Evolutionary conservation across 768 basidiomycete species (phyloP).

Genomic region (Phlebiopsis flavidoalba): DNA sequence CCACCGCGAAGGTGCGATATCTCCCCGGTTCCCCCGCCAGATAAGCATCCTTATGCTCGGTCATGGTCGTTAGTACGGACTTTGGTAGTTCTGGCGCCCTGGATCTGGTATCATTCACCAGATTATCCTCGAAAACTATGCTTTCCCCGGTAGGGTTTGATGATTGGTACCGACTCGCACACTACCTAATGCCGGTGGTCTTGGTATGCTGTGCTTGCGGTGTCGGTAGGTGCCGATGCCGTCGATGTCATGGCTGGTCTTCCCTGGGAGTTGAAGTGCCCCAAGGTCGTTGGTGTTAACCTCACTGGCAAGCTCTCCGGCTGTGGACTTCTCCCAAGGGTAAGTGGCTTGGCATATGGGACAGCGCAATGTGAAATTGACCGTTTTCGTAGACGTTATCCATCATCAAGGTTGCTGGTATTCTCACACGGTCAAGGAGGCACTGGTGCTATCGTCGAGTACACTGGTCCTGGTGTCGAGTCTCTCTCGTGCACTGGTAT

Average conservation of each 20-base stretch:
- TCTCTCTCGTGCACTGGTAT: slow-evolving; percentile 97
- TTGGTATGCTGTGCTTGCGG: slow-evolving; percentile 99
- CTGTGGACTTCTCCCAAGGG: slow-evolving; percentile 99
- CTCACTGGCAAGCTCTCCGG: slow-evolving; percentile 92
- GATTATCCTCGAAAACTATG: slow-evolving; percentile 99
- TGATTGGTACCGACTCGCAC: slow-evolving; percentile 99
- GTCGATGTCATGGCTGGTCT: slow-evolving; percentile 98
- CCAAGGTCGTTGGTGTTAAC: slow-evolving; percentile 98
- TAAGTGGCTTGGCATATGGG: slow-evolving; percentile 25
- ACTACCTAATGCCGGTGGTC: slow-evolving; percentile 98
- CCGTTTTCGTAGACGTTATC: slow-evolving; percentile 70
- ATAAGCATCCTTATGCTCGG: not conserved
- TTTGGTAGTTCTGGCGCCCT: slow-evolving; percentile 99
- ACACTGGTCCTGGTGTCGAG: slow-evolving; percentile 91
- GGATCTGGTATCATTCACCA: slow-evolving; percentile 99
- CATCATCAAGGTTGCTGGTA: slow-evolving; percentile 98
- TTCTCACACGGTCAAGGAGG: slow-evolving; percentile 99
- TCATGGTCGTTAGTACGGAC: slow-evolving; percentile 70
- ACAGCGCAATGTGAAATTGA: slow-evolving; percentile 10
- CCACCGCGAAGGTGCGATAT: slow-evolving; percentile 74
- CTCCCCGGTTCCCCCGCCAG: not conserved
- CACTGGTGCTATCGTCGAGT: slow-evolving; percentile 98
- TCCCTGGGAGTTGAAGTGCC: slow-evolving; percentile 99
- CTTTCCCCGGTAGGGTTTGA: slow-evolving; percentile 97
- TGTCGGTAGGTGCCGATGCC: slow-evolving; percentile 98